Evolutionary conservation across 1,284 basidiomycete species (phyloP).

Genomic region (Trametes pubescens): DNA sequence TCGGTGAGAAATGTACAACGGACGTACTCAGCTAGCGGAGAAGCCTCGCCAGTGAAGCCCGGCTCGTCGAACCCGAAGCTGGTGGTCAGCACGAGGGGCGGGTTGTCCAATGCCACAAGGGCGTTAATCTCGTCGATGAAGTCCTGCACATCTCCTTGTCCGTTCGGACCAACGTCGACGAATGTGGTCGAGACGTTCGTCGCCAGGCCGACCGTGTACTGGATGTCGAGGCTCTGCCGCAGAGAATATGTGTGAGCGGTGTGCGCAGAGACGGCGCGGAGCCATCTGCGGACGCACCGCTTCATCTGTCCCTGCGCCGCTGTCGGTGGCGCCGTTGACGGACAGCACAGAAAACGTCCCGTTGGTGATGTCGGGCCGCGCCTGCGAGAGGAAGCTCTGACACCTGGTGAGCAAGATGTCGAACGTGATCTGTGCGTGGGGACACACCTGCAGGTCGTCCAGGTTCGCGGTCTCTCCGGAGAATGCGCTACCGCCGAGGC

Average conservation of each 20-base stretch:
- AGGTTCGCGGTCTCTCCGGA: constrained; percentile 56
- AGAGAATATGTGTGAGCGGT: not conserved
- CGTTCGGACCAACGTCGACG: constrained; percentile 32
- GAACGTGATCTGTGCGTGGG: not conserved
- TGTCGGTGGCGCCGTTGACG: constrained; percentile 6
- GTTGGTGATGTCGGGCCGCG: constrained; percentile 53
- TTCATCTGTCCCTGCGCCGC: constrained; percentile 6
- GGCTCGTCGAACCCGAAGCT: constrained; percentile 63
- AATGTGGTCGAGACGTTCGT: constrained; percentile 48
- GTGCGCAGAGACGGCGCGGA: not conserved
- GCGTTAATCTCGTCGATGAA: constrained; percentile 45
- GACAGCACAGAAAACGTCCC: constrained; percentile 1
- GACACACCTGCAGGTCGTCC: constrained; percentile 50
- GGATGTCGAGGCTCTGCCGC: not conserved
- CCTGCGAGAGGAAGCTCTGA: constrained; percentile 56
- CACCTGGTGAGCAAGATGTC: not conserved
- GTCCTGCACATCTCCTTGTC: constrained; percentile 35
- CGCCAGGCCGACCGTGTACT: constrained; percentile 65
- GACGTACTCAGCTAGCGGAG: constrained; percentile 64
- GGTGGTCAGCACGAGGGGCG: constrained; percentile 46
- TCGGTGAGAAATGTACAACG: no score
- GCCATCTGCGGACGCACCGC: constrained; percentile 8
- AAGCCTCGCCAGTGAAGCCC: constrained; percentile 36
- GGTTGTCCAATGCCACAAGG: constrained; percentile 39
- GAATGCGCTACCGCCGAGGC: constrained; percentile 62